A percentile compares a stretch with the other conserved stretches of the same genome.
These are phyloP conservation scores for Brassica rapa DNA, from an alignment of 345 rosid genomes.

Conservation along the genomic window DNA sequence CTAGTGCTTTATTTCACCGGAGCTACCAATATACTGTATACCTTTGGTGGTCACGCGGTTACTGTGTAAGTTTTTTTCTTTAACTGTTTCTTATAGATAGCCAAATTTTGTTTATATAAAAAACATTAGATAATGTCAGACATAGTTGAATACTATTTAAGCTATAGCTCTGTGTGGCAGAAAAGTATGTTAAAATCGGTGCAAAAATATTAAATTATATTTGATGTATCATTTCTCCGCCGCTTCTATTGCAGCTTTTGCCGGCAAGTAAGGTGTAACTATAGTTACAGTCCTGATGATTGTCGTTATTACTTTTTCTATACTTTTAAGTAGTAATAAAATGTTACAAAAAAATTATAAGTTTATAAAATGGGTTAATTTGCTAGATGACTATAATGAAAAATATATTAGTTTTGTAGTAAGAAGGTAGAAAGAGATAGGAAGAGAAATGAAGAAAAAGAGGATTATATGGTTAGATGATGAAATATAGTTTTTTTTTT, in stretches of 20 bases:
- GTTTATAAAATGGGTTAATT: background rate
- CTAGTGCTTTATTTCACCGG: slow-evolving; percentile 96
- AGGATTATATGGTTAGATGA: too few relatives aligned
- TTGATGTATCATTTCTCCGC: slow-evolving; percentile 50
- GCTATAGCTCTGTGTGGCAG: slow-evolving; percentile 20
- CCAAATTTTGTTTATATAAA: background rate
- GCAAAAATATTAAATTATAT: slow-evolving; percentile 23
- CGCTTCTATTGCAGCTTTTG: slow-evolving; percentile 95
- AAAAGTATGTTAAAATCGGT: background rate
- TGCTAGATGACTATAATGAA: too few relatives aligned
- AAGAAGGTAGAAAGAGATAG: too few relatives aligned
- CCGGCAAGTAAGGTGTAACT: slow-evolving; percentile 59
- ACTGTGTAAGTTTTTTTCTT: slow-evolving; percentile 72
- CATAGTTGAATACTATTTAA: slow-evolving; percentile 23
- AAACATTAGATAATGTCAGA: slow-evolving; percentile 30
- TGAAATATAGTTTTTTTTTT: too few relatives aligned
- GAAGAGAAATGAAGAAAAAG: too few relatives aligned
- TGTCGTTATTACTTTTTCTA: slow-evolving; percentile 1
- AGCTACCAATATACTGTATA: slow-evolving; percentile 94
- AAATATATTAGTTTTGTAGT: too few relatives aligned
- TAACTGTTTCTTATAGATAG: slow-evolving; percentile 1
- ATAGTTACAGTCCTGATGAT: slow-evolving; percentile 33
- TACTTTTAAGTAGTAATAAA: slow-evolving; percentile 28
- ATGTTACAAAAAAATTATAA: background rate
- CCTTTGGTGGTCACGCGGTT: slow-evolving; percentile 99